These are phyloP conservation scores for Stromatinia cepivora DNA, from an alignment of 2,329 filamentous ascomycete genomes.

Conservation along the genomic window DNA sequence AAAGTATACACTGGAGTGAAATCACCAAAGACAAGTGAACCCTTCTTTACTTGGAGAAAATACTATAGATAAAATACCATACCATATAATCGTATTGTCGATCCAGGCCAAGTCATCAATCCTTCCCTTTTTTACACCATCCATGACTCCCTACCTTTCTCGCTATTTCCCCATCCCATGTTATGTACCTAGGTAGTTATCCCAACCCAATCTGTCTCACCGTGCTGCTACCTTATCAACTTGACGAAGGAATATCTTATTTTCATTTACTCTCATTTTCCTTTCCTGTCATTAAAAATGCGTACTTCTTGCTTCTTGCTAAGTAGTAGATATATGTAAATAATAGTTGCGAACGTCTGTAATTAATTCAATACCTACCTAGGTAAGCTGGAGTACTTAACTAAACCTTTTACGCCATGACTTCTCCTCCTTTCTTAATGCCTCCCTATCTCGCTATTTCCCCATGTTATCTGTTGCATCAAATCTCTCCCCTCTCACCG, in stretches of 20 bases:
- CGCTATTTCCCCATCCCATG: constrained; percentile 7
- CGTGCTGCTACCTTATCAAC: background rate
- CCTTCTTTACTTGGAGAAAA: too few relatives aligned
- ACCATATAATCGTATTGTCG: too few relatives aligned
- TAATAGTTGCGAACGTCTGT: too few relatives aligned
- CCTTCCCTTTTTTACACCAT: background rate
- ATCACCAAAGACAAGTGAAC: background rate
- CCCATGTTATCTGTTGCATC: background rate
- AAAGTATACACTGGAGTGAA: background rate
- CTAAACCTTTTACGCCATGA: background rate
- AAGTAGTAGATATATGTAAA: background rate
- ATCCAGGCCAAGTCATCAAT: background rate
- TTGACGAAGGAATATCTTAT: background rate
- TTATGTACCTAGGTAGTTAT: background rate
- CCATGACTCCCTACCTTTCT: background rate
- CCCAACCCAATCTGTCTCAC: background rate
- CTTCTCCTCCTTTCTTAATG: background rate
- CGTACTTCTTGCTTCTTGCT: background rate
- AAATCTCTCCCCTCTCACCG: background rate
- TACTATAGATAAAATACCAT: too few relatives aligned
- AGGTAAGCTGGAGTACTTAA: background rate
- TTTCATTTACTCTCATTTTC: background rate
- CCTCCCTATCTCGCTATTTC: background rate
- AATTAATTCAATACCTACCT: background rate
- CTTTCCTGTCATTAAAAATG: too few relatives aligned